These are phyloP conservation scores for Aspergillus brasiliensis DNA, from an alignment of 2,329 filamentous ascomycete genomes.

Conservation along the genomic window DNA sequence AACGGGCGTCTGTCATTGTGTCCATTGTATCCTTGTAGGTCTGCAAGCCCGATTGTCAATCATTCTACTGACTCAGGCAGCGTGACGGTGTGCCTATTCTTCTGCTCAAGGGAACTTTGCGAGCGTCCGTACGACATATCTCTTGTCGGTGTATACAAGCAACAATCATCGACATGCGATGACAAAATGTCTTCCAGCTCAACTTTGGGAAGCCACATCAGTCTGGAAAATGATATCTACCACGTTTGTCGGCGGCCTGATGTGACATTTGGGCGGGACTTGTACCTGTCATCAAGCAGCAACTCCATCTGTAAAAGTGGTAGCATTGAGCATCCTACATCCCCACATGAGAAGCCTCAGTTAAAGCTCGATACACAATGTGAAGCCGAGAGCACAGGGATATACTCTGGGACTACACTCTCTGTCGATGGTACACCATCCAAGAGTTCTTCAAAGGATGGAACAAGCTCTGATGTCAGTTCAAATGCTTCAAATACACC, in stretches of 20 bases:
- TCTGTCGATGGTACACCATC: constrained; percentile 26
- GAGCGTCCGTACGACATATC: constrained; percentile 42
- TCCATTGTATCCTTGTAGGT: constrained; percentile 41
- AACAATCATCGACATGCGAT: constrained; percentile 22
- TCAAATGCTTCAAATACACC: constrained; percentile 35
- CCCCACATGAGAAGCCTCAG: constrained; percentile 33
- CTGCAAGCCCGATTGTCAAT: background rate
- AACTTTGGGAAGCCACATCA: constrained; percentile 40
- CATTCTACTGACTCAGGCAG: constrained; percentile 21
- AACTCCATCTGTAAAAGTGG: constrained; percentile 29
- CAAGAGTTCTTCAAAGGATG: constrained; percentile 19
- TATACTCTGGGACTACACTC: constrained; percentile 31
- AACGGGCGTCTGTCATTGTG: constrained; percentile 37
- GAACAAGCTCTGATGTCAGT: constrained; percentile 24
- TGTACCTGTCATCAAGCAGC: constrained; percentile 26
- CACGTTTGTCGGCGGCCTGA: constrained; percentile 40
- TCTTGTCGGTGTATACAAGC: constrained; percentile 38
- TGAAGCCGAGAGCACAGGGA: constrained; percentile 31
- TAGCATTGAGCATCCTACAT: constrained; percentile 36
- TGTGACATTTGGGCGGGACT: constrained; percentile 28
- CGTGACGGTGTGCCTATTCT: constrained; percentile 38
- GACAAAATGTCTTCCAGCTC: constrained; percentile 36
- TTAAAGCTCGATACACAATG: constrained; percentile 32
- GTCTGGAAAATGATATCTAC: constrained; percentile 41
- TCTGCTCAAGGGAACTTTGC: constrained; percentile 41